Evolutionary conservation across 768 basidiomycete genomes (phyloP).

Genomic region (Boletus speciosus): DNA sequence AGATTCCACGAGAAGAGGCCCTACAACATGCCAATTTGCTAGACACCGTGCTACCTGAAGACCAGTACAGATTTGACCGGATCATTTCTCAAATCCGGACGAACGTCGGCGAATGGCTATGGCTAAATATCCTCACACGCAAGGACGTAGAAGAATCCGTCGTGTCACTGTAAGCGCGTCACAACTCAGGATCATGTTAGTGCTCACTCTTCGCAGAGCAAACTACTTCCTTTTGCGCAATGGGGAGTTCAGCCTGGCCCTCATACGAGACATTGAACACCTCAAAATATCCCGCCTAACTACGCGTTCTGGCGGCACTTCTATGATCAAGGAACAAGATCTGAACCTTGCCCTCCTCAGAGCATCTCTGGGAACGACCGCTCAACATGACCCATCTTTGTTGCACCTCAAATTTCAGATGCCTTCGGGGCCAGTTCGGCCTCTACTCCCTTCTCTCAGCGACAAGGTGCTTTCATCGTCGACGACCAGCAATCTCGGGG

Average conservation of each 20-base stretch:
- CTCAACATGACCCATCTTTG: constrained; percentile 81
- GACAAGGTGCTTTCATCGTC: constrained; percentile 41
- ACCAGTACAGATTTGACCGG: constrained; percentile 72
- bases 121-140: constrained; percentile 82
- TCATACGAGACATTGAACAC: constrained; percentile 84
- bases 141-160: constrained; percentile 82
- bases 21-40: constrained; percentile 62
- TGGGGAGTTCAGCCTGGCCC: constrained; percentile 79
- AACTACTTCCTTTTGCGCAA: constrained; percentile 87
- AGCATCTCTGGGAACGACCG: constrained; percentile 83
- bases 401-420: constrained; percentile 71
- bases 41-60: constrained; percentile 66
- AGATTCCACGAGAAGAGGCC: constrained; percentile 66
- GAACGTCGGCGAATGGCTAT: constrained; percentile 90
- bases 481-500: constrained; percentile 33
- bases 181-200: not conserved
- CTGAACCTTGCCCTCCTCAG: constrained; percentile 82
- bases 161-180: constrained; percentile 66
- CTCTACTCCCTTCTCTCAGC: constrained; percentile 72
- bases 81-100: constrained; percentile 72
- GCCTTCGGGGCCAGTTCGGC: constrained; percentile 77
- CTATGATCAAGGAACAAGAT: constrained; percentile 88
- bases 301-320: constrained; percentile 56
- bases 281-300: constrained; percentile 77
- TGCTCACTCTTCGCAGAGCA: constrained; percentile 47